Conservation (phyloP, 768 basidiomycete species). For the Tylopilus intermedius region DNA sequence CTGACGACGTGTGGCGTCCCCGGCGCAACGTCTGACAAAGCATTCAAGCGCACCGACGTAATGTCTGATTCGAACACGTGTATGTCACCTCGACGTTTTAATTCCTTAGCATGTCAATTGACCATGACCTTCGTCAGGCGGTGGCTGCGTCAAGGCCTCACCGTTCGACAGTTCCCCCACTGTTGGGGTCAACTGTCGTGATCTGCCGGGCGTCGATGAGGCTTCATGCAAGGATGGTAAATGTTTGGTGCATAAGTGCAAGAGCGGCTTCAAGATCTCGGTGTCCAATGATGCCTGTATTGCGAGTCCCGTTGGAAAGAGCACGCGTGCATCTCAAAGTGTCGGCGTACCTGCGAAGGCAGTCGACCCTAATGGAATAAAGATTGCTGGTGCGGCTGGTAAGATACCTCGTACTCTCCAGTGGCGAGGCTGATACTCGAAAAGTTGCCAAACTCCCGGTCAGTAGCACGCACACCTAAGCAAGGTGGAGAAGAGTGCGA, state of each 20-base stretch:
- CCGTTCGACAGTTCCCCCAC: constrained; percentile 14
- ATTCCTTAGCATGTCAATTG: not conserved
- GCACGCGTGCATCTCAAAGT: not conserved
- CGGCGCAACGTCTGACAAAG: constrained; percentile 10
- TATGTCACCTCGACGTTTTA: constrained; percentile 16
- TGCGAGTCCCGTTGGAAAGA: not conserved
- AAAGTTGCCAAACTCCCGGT: too few relatives aligned
- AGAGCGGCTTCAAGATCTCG: constrained; percentile 15
- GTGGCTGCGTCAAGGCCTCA: constrained; percentile 30
- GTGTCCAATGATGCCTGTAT: constrained; percentile 14
- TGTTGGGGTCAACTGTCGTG: constrained; percentile 30
- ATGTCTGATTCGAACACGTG: constrained; percentile 26
- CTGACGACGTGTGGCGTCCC: constrained; percentile 27
- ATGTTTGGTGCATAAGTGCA: constrained; percentile 30
- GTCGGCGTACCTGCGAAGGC: not conserved
- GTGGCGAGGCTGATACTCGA: too few relatives aligned
- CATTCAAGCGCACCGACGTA: constrained; percentile 31
- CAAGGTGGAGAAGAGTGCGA: too few relatives aligned
- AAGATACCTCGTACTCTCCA: not conserved
- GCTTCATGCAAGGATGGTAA: constrained; percentile 26
- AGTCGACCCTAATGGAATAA: not conserved
- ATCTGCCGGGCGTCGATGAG: constrained; percentile 25
- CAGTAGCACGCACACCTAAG: too few relatives aligned
- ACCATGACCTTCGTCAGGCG: constrained; percentile 21
- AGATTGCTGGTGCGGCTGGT: not conserved